Percentiles rank a stretch among this genome's conserved stretches.
Evolutionary conservation across 2,329 filamentous ascomycete species (phyloP).

Genomic region (Trichoderma hamatum): DNA sequence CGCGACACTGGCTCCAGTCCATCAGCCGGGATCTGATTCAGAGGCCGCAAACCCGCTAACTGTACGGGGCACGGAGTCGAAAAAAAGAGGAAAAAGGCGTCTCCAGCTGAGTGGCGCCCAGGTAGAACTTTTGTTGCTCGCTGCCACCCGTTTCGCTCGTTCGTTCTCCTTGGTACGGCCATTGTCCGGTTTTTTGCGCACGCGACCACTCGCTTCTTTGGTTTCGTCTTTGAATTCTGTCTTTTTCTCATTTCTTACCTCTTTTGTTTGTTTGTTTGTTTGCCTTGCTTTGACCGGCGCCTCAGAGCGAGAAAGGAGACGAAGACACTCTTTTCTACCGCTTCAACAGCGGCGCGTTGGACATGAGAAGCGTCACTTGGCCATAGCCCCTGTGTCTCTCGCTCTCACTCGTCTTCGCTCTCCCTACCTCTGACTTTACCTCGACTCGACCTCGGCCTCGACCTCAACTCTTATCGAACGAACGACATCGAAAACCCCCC

Average conservation of each 20-base stretch:
- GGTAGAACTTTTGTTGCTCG: slow-evolving; percentile 24
- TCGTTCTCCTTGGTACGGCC: slow-evolving; percentile 5
- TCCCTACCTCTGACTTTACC: background rate
- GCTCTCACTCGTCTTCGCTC: background rate
- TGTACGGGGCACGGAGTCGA: slow-evolving; percentile 12
- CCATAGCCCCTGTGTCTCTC: slow-evolving; percentile 12
- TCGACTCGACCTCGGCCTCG: slow-evolving; percentile 4
- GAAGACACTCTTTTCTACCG: slow-evolving; percentile 8
- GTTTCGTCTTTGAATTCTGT: background rate
- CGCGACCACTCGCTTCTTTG: background rate
- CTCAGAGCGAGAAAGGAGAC: background rate
- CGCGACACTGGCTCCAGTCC: slow-evolving; percentile 24
- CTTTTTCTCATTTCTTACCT: background rate
- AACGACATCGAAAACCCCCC: background rate
- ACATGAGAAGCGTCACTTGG: slow-evolving; percentile 25
- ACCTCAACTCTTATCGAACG: slow-evolving; percentile 6
- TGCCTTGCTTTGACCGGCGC: slow-evolving; percentile 1
- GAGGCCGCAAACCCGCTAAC: background rate
- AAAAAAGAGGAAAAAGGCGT: background rate
- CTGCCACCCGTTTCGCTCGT: background rate
- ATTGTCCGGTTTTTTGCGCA: slow-evolving; percentile 8
- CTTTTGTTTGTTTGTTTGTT: background rate
- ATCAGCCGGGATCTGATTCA: background rate
- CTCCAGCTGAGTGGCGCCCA: background rate
- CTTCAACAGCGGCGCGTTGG: slow-evolving; percentile 29